Evolutionary conservation across 129 eudicot species (phyloP).

Genomic region (Artemisia tridentata): DNA sequence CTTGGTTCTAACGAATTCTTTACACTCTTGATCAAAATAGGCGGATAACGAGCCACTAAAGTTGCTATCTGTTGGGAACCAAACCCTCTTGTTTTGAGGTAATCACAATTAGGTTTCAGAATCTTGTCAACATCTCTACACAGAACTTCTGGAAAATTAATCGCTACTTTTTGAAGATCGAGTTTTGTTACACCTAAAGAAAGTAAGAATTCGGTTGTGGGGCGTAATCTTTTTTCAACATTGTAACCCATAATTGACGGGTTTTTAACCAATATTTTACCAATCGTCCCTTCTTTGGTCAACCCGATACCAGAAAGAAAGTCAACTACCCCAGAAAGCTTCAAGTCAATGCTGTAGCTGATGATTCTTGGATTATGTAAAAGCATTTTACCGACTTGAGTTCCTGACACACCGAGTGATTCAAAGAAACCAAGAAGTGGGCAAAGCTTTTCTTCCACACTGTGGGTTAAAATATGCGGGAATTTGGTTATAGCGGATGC

Average conservation of each 20-base stretch:
- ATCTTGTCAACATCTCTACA: constrained; percentile 81
- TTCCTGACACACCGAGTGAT: constrained; percentile 77
- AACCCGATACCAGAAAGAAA: constrained; percentile 72
- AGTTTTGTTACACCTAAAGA: constrained; percentile 60
- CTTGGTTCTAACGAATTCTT: constrained; percentile 83
- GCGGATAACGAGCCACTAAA: constrained; percentile 77
- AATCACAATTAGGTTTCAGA: constrained; percentile 64
- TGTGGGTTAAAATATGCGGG: constrained; percentile 77
- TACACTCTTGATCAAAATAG: constrained; percentile 79
- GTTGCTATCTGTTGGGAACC: constrained; percentile 58
- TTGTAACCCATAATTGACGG: constrained; percentile 91
- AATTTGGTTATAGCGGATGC: constrained; percentile 85
- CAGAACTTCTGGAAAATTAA: constrained; percentile 76
- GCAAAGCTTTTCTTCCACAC: constrained; percentile 87
- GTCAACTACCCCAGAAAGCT: constrained; percentile 78
- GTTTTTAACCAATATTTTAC: constrained; percentile 76
- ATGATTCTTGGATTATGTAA: constrained; percentile 80
- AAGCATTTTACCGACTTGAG: constrained; percentile 85
- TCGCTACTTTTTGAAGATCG: constrained; percentile 69
- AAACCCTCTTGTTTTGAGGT: constrained; percentile 62
- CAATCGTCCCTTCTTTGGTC: constrained; percentile 59
- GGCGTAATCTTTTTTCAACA: constrained; percentile 73
- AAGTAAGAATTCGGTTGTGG: constrained; percentile 73
- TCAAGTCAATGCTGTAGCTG: constrained; percentile 83
- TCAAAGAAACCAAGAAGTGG: constrained; percentile 86